A percentile compares a stretch with the other conserved stretches of the same genome.
Conservation (phyloP, 2,329 filamentous ascomycete species). For the Verticillium klebahnii region DNA sequence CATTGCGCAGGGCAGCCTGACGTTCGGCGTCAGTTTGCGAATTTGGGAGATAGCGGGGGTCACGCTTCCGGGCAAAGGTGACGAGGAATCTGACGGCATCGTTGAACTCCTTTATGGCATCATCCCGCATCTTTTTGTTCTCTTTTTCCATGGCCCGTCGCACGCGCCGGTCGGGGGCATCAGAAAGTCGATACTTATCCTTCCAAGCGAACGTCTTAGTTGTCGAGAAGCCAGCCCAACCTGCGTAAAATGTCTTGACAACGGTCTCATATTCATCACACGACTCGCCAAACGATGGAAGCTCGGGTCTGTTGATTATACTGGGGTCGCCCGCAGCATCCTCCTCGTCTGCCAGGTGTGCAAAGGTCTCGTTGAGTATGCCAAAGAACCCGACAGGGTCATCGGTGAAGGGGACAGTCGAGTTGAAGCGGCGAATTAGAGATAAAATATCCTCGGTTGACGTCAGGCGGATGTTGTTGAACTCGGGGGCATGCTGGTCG, state of each 20-base stretch:
- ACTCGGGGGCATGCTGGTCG: slow-evolving; percentile 52
- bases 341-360: slow-evolving; percentile 77
- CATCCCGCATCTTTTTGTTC: slow-evolving; percentile 79
- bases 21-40: slow-evolving; percentile 75
- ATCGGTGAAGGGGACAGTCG: slow-evolving; percentile 75
- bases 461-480: slow-evolving; percentile 68
- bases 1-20: slow-evolving; percentile 71
- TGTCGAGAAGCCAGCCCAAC: slow-evolving; percentile 79
- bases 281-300: slow-evolving; percentile 70
- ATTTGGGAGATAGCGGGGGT: slow-evolving; percentile 78
- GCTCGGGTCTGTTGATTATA: slow-evolving; percentile 27
- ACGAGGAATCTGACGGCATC: slow-evolving; percentile 85
- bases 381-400: slow-evolving; percentile 80
- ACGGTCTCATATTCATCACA: slow-evolving; percentile 69
- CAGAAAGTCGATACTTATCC: slow-evolving; percentile 75
- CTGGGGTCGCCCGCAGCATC: slow-evolving; percentile 47
- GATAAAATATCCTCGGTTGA: slow-evolving; percentile 74
- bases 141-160: slow-evolving; percentile 92
- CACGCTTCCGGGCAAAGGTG: slow-evolving; percentile 83
- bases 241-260: slow-evolving; percentile 75
- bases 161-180: slow-evolving; percentile 80
- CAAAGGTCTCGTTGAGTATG: slow-evolving; percentile 71
- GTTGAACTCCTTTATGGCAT: slow-evolving; percentile 83
- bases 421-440: slow-evolving; percentile 76
- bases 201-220: slow-evolving; percentile 86